Base-by-base conservation (phyloP, 345 rosid genomes). In the Draba incana region DNA sequence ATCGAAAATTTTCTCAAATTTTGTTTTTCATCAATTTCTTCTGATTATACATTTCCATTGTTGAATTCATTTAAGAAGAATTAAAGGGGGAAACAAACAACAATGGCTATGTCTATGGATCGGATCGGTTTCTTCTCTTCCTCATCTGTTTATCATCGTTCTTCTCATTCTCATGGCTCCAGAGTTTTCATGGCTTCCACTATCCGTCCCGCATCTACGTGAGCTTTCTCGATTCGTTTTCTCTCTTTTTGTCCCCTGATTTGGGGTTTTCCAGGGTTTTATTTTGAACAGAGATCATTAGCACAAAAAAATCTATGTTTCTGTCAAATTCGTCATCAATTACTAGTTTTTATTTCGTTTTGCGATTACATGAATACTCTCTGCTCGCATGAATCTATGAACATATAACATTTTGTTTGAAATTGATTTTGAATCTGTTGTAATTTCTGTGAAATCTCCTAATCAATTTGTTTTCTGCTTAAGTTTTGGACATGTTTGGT, bases 131-230 rank as follows among this genome's bases (percentile, higher is more conserved):
- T 41, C n/a, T 16, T 28, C 46, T 45, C 79, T 35, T 25, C 75
- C 14, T 52, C 79, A 12, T 23, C 56, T 3, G 6, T 15, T 43
- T 51, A 31, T 58, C 79, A 16, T 16, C 67, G 47, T 62, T 38
- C 66, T 30, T 49, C 70, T 57, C 63, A 20, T 52, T n/a, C 43
- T 62, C 53, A 24, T 27, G 15, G 62, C 37, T 71, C 53, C n/a
- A 57, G 25, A 52, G 37, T 53, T 31, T 66, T 15, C 74, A 77
- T 77, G 80, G 49, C 77, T 50, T 77, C 77, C 60, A 72, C 74
- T 3, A 27, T 66, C 2, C 69, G 15, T 48, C 13, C 76, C 1
- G 7, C 53, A 11, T 30, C 77, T 48, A 43, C 65, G 80, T 77
- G 67, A 72, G 77, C 20, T 72, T 71, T 55, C 13, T 58, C 51